phyloP scores from a whole-genome alignment of 2,329 filamentous ascomycete genomes.

The Fusarium brevicatenulatum region DNA sequence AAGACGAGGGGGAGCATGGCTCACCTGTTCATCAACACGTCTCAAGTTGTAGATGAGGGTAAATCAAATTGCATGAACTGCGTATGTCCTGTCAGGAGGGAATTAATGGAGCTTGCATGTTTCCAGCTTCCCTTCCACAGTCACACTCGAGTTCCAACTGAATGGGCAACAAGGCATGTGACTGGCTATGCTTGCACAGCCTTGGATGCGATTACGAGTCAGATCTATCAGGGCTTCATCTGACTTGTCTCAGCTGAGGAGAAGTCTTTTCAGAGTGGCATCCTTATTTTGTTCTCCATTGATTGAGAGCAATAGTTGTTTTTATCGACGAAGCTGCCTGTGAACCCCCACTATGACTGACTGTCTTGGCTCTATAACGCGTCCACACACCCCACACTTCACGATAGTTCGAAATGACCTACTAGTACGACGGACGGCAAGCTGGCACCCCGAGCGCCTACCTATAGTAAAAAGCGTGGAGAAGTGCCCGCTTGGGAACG shows the following conservation, averaged over 20 bases:
- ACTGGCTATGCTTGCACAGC: slow-evolving; percentile 20
- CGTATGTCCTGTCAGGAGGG: slow-evolving; percentile 13
- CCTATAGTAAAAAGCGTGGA: slow-evolving; percentile 26
- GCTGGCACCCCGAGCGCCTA: slow-evolving; percentile 29
- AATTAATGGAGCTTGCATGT: slow-evolving; percentile 23
- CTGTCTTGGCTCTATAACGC: slow-evolving; percentile 13
- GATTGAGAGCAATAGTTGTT: neutral
- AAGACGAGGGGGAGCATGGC: neutral
- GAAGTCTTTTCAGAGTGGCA: neutral
- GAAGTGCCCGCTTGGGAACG: slow-evolving; percentile 27
- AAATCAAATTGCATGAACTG: slow-evolving; percentile 7
- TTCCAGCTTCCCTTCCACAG: slow-evolving; percentile 9
- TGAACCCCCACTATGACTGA: slow-evolving; percentile 12
- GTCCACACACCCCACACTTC: slow-evolving; percentile 31
- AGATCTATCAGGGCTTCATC: slow-evolving; percentile 22
- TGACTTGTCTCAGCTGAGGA: slow-evolving; percentile 14
- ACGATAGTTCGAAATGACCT: slow-evolving; percentile 16
- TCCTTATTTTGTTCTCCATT: neutral
- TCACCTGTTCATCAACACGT: neutral
- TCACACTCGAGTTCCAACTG: slow-evolving; percentile 21
- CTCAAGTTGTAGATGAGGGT: neutral
- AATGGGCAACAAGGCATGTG: slow-evolving; percentile 32
- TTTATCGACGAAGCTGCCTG: neutral
- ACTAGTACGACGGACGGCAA: slow-evolving; percentile 12
- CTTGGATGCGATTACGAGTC: slow-evolving; percentile 10